These are phyloP conservation scores for Debaryomyces prosopidis DNA, from an alignment of 805 yeast species.

Conservation along the genomic window DNA sequence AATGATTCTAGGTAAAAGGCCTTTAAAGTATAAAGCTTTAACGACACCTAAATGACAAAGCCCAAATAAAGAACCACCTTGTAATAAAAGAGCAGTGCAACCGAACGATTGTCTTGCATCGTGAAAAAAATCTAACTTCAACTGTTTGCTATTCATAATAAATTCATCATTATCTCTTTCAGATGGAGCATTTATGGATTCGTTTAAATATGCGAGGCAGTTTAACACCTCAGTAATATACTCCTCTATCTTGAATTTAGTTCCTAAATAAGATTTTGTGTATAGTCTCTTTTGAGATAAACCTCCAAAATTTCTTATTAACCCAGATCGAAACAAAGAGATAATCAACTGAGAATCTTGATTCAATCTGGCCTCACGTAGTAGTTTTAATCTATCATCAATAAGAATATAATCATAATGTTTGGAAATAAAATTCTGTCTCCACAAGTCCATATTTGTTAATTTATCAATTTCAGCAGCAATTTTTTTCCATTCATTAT, in stretches of 20 bases:
- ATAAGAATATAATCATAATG: slow-evolving; percentile 85
- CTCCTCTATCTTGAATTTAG: slow-evolving; percentile 85
- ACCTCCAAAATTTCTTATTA: slow-evolving; percentile 88
- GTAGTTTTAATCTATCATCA: slow-evolving; percentile 63
- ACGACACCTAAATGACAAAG: slow-evolving; percentile 92
- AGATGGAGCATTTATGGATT: slow-evolving; percentile 30
- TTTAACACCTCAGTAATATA: slow-evolving; percentile 74
- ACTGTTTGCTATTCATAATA: slow-evolving; percentile 51
- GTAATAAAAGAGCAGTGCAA: slow-evolving; percentile 83
- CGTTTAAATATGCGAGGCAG: slow-evolving; percentile 62
- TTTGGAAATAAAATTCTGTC: slow-evolving; percentile 78
- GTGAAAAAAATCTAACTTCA: slow-evolving; percentile 73
- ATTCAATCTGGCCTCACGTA: slow-evolving; percentile 60
- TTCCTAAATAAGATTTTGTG: slow-evolving; percentile 82
- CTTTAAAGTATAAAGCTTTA: slow-evolving; percentile 72
- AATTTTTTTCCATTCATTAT: slow-evolving; percentile 69
- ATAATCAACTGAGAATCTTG: slow-evolving; percentile 60
- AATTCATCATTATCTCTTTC: slow-evolving; percentile 30
- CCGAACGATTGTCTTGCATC: slow-evolving; percentile 89
- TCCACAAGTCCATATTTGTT: slow-evolving; percentile 54
- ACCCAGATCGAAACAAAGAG: slow-evolving; percentile 75
- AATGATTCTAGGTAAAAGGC: slow-evolving; percentile 78
- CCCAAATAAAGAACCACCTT: slow-evolving; percentile 95
- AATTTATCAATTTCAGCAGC: slow-evolving; percentile 50
- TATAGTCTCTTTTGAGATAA: slow-evolving; percentile 78